Evolutionary conservation across 345 rosid species (phyloP).

Genomic region (Combretum micranthum): DNA sequence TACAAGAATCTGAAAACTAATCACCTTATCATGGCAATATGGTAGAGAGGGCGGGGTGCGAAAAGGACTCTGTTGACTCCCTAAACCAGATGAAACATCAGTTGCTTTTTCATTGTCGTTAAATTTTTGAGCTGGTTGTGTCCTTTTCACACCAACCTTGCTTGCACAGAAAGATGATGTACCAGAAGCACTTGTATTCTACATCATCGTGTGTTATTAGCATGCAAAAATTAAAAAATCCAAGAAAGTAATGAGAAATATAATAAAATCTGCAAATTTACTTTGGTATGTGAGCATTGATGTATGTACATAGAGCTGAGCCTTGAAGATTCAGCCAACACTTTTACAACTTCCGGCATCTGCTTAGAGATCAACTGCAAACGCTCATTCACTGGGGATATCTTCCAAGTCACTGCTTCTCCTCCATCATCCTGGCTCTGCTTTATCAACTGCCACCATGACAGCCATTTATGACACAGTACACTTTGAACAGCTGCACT

Average conservation of each 20-base stretch:
- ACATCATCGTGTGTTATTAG: slow-evolving; percentile 1
- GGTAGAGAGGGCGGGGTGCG: slow-evolving; percentile 84
- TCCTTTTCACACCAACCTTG: slow-evolving; percentile 37
- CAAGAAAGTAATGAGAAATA: slow-evolving; percentile 4
- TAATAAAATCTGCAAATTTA: slow-evolving; percentile 4
- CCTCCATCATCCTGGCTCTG: slow-evolving; percentile 90
- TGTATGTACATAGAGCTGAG: slow-evolving; percentile 32
- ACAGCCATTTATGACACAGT: no score
- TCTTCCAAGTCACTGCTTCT: slow-evolving; percentile 86
- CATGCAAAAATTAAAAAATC: neutral
- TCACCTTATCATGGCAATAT: slow-evolving; percentile 53
- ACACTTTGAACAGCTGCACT: no score
- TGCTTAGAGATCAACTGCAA: slow-evolving; percentile 64
- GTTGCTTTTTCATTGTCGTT: slow-evolving; percentile 16
- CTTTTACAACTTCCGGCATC: slow-evolving; percentile 38
- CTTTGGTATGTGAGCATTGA: slow-evolving; percentile 59
- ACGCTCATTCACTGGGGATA: slow-evolving; percentile 85
- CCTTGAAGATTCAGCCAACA: slow-evolving; percentile 44
- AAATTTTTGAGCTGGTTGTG: slow-evolving; percentile 29
- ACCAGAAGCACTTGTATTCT: slow-evolving; percentile 15
- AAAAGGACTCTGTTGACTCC: slow-evolving; percentile 72
- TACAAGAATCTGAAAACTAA: neutral
- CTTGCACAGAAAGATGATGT: slow-evolving; percentile 26
- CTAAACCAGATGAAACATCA: slow-evolving; percentile 8
- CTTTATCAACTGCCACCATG: slow-evolving; percentile 53